Evolutionary conservation across 2,329 filamentous ascomycete species (phyloP).

Genomic region (Huntiella savannae): DNA sequence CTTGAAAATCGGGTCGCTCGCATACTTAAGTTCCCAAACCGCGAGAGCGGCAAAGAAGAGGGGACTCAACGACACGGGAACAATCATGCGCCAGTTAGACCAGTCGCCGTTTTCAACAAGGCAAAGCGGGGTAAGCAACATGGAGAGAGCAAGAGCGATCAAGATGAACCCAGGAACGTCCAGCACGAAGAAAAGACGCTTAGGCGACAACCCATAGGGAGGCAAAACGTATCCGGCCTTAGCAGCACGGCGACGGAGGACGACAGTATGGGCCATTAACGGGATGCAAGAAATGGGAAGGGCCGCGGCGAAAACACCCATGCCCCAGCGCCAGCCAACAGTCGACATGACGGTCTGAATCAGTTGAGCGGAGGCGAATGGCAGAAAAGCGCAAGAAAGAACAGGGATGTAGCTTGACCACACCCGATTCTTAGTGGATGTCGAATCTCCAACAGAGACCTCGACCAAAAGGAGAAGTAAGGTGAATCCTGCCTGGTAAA

Average conservation of each 20-base stretch:
- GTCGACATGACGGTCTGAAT: constrained; percentile 39
- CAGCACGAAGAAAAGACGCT: constrained; percentile 25
- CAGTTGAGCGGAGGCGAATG: constrained; percentile 43
- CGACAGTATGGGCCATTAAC: constrained; percentile 15
- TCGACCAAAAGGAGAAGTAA: constrained; percentile 40
- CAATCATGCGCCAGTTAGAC: constrained; percentile 20
- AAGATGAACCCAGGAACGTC: constrained; percentile 21
- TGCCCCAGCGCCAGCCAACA: constrained; percentile 38
- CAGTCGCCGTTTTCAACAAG: too few species aligned
- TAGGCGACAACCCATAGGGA: constrained; percentile 26
- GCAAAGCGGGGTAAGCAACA: too few species aligned
- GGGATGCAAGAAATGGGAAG: constrained; percentile 12
- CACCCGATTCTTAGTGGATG: constrained; percentile 41
- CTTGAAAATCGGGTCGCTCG: constrained; percentile 31
- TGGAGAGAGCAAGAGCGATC: too few species aligned
- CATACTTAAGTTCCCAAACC: constrained; percentile 25
- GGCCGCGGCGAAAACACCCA: constrained; percentile 22
- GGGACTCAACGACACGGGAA: constrained; percentile 25
- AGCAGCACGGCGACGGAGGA: constrained; percentile 27
- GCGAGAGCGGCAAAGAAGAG: constrained; percentile 31
- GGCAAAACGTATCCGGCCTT: constrained; percentile 25
- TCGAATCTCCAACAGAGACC: constrained; percentile 44
- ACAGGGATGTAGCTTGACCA: constrained; percentile 46
- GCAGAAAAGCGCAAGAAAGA: constrained; percentile 41
- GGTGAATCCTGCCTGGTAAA: constrained; percentile 47